Conservation (phyloP, 306 rosid species). For the Quercus rubra region DNA sequence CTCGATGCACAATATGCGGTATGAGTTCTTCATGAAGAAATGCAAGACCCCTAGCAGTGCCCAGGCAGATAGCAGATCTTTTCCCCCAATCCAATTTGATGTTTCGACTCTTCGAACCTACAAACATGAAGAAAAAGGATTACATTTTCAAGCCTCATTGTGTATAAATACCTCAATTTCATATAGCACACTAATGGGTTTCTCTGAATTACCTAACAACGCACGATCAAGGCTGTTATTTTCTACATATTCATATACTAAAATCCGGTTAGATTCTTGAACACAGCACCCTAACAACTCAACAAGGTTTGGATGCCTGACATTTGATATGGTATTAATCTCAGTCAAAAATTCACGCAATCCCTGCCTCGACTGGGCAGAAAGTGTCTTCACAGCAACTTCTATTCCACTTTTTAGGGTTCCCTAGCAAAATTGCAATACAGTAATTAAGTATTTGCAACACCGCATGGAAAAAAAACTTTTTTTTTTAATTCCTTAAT, state of each 20-base stretch:
- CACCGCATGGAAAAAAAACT: background rate
- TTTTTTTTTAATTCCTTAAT: background rate
- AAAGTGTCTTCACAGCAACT: conserved; percentile 89
- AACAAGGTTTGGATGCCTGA: conserved; percentile 82
- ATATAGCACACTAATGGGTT: conserved; percentile 7
- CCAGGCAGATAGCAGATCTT: conserved; percentile 74
- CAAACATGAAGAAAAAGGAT: conserved; percentile 20
- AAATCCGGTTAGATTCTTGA: conserved; percentile 61
- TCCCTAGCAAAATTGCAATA: conserved; percentile 57
- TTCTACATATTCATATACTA: conserved; percentile 83
- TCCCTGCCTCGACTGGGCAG: conserved; percentile 88
- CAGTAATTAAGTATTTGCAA: background rate
- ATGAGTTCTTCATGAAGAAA: conserved; percentile 90
- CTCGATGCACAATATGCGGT: conserved; percentile 91
- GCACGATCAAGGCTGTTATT: conserved; percentile 75
- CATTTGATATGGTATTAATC: conserved; percentile 71
- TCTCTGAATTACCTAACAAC: conserved; percentile 55
- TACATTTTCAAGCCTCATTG: background rate
- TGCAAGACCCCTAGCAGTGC: conserved; percentile 74
- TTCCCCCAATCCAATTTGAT: conserved; percentile 68
- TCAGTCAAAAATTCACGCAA: conserved; percentile 77
- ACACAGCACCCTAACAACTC: conserved; percentile 84
- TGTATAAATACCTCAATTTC: conserved; percentile 7
- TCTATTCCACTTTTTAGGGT: conserved; percentile 51
- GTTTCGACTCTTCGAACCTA: conserved; percentile 40